Evolutionary conservation across 2,329 filamentous ascomycete genomes (phyloP), one percentile per base, ranked within the genome.

Genomic region (Colletotrichum caudatum): DNA sequence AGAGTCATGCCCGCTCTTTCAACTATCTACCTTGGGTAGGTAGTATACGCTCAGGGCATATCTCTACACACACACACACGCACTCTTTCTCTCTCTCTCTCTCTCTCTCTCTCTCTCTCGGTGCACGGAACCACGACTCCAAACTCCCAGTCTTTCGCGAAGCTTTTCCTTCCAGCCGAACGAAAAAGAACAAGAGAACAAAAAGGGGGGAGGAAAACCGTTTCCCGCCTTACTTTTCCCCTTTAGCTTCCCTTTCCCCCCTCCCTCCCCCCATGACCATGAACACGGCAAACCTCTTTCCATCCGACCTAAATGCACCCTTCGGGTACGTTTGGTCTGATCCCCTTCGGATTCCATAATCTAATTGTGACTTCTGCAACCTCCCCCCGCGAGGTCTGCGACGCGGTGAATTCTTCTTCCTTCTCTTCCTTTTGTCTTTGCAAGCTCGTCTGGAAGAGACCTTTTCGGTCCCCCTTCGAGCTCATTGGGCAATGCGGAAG

Each of bases 311-410:
- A 53, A 41, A 41, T 50, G 39, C 41, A 23, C 3, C 33, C 16
- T 51, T 16, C 35, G 48, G n/a, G 46, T 12, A 23, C 4, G 20
- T n/a, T n/a, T 23, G 23, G 29, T 11, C 37, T 20, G 18, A 9
- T 29, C 26, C 35, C 20, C 16, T 41, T 53, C 41, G 26, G 33
- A 18, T 63, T 26, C 33, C 8, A 41, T 23, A 51, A 63, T 48
- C 60, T 53, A 53, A 63, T 53, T 63, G 35, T 48, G 26, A 63
- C 60, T 35, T 18, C 44, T 48, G 58, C 58, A 35, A 60, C 58
- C 20, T 3, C 26, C 26, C 2, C 26, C 48, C 6, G 50, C 14
- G 33, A 26, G 16, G 35, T 12, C 59, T n/a, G 44, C 44, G 18
- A 23, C 14, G 26, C n/a, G 12, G 8, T 9, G 44, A n/a, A 9